Evolutionary conservation across 306 rosid genomes (phyloP).

Genomic region (Glycine soja): DNA sequence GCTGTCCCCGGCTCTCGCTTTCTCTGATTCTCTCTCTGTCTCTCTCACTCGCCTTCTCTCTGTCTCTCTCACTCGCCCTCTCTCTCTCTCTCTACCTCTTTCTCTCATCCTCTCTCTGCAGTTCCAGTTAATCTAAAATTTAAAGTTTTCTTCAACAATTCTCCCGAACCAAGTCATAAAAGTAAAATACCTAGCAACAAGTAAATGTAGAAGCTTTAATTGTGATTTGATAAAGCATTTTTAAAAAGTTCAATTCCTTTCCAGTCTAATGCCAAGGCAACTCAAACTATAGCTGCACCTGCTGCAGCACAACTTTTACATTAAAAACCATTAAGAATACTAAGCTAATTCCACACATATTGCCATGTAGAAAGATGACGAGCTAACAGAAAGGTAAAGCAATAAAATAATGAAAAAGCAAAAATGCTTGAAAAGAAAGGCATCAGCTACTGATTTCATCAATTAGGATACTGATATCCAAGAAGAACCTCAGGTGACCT

Average conservation of each 20-base stretch:
- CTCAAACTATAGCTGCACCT: constrained; percentile 30
- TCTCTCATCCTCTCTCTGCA: too few species aligned
- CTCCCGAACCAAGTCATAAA: constrained; percentile 5
- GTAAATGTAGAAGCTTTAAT: constrained; percentile 11
- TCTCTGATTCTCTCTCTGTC: too few species aligned
- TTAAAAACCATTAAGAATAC: constrained; percentile 29
- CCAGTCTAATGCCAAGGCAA: constrained; percentile 25
- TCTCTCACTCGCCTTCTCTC: too few species aligned
- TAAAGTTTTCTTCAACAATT: background rate
- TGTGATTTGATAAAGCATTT: background rate
- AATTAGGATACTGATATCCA: constrained; percentile 96
- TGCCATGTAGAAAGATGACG: constrained; percentile 26
- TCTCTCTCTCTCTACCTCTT: too few species aligned
- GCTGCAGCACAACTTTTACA: constrained; percentile 40
- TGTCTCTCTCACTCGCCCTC: too few species aligned
- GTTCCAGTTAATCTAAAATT: background rate
- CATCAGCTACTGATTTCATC: constrained; percentile 42
- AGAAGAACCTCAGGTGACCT: constrained; percentile 99
- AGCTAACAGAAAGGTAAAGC: constrained; percentile 30
- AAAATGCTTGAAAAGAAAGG: constrained; percentile 15
- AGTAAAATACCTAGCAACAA: constrained; percentile 1
- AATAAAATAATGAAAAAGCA: constrained; percentile 19
- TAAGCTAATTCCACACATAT: constrained; percentile 28
- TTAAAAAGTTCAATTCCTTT: constrained; percentile 23
- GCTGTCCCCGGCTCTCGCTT: too few species aligned